Evolutionary conservation across 495 filamentous ascomycete genomes (phyloP), one percentile per base, ranked within the genome.

Genomic region (Pyrenula massariospora): DNA sequence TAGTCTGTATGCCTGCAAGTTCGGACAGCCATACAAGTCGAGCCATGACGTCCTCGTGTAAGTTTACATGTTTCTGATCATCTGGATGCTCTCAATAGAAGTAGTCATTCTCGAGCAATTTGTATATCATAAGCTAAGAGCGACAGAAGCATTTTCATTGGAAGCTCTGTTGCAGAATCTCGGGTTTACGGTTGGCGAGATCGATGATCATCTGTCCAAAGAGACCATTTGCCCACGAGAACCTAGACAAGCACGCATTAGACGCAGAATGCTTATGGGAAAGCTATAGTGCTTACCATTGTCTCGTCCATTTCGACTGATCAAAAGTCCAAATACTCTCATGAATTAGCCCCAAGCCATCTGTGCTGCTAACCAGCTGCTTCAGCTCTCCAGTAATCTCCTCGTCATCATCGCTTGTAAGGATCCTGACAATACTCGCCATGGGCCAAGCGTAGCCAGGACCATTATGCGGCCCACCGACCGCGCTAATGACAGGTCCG

Each of bases 221-320:
- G 54, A 87, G 68, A 15, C 83, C 83, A 62, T 87, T 86, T 10
- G 81, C 82, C 84, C 83, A 85, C 0, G 80, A 81, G 58, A 86
- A 85, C 31, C 31, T 42, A 15, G 5, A 42, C 15, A 42, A 5
- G 15, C 8, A 5, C 8, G 15, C 15, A 42, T 79, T 79, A 80
- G 55, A 15, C 47, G 24, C 22, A 10, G n/a, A 54, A 24, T 12
- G 8, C 22, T 25, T 23, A 2, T 2, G 48, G 47, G 24, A 22
- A 51, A 50, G 49, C 31, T 25, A 25, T 36, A n/a, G 15, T 20
- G 54, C 65, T 59, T 56, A 78, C 82, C 83, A 86, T 62, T 80
- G 76, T 62, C 83, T 69, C 10, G 82, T 81, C 80, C 81, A 86
- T 23, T 71, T 59, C 1, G 52, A 66, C 36, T 61, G 64, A 58